These are phyloP conservation scores for Monilinia fructicola DNA, from an alignment of 2,329 filamentous ascomycete species.

Conservation along the genomic window DNA sequence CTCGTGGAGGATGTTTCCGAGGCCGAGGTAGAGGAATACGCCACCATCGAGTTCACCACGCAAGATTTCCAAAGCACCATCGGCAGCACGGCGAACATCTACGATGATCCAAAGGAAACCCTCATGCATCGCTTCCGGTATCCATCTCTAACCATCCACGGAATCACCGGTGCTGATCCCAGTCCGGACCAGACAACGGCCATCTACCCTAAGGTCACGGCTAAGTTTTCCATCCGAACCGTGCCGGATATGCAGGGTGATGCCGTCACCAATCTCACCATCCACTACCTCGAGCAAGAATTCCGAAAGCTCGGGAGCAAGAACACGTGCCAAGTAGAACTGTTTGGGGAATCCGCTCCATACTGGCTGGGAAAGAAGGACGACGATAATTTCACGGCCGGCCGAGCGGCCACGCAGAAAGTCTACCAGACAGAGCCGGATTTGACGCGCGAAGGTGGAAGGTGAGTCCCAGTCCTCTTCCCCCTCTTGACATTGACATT, in stretches of 20 bases:
- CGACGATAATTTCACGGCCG: slow-evolving; percentile 11
- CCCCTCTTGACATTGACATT: too few relatives aligned
- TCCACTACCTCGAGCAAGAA: background rate
- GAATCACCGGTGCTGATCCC: slow-evolving; percentile 7
- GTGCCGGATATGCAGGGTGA: background rate
- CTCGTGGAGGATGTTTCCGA: background rate
- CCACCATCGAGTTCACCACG: slow-evolving; percentile 10
- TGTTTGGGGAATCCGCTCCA: background rate
- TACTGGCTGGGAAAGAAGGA: background rate
- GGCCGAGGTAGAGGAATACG: background rate
- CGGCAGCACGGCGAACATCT: slow-evolving; percentile 5
- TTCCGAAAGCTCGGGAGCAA: slow-evolving; percentile 8
- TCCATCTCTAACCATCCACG: slow-evolving; percentile 12
- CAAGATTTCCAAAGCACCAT: slow-evolving; percentile 11
- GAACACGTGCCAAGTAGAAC: background rate
- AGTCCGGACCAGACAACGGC: slow-evolving; percentile 5
- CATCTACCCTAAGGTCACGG: slow-evolving; percentile 6
- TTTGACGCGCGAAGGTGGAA: slow-evolving; percentile 20
- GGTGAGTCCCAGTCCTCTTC: background rate
- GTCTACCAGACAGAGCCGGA: slow-evolving; percentile 11
- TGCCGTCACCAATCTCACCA: slow-evolving; percentile 1
- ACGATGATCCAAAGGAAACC: background rate
- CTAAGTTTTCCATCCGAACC: slow-evolving; percentile 18
- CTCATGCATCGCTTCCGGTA: slow-evolving; percentile 17
- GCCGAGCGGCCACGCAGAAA: slow-evolving; percentile 4